Evolutionary conservation across 2,329 filamentous ascomycete genomes (phyloP), one percentile per base, ranked within the genome.

Genomic region (Endocalyx cinctus): DNA sequence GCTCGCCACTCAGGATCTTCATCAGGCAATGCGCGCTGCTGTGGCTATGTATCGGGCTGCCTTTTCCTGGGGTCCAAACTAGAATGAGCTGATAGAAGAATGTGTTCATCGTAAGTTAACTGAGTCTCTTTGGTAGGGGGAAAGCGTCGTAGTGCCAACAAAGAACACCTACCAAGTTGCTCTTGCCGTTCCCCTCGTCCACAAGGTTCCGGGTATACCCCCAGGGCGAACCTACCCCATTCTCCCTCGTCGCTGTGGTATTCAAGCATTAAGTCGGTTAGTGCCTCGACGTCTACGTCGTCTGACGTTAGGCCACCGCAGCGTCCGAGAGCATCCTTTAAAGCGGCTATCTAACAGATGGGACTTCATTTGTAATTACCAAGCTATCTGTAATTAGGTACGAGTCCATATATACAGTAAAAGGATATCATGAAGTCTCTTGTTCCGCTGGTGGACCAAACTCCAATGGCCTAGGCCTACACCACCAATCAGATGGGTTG

Each of bases 131-230:
- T 16, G 10, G 8, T 10, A n/a, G 17, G 12, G 15, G 13, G n/a
- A n/a, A n/a, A n/a, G n/a, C n/a, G n/a, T n/a, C n/a, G n/a, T n/a
- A n/a, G n/a, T n/a, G n/a, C 7, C 27, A 32, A 30, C 27, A 15
- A 22, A 19, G 30, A 34, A 33, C 16, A 47, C 65, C 44, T 57
- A 73, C 69, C 45, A 73, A 46, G 47, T 73, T 74, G 51, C 65
- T 68, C 43, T 72, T 71, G 11, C 79, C 87, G 48, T 95, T 95
- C 3, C 88, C 87, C 55, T 88, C 83, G 52, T 94, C 87, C 27
- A 96, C 87, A 4, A 95, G 73, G 55, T 95, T 95, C 35, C 89
- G 69, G 10, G 89, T 95, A 59, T 95, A 96, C 83, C n/a, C 72
- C 73, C 48, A 90, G 74, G 17, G 84, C 85, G 61, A 86, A 95